Evolutionary conservation across 2,329 filamentous ascomycete genomes (phyloP), one percentile per base, ranked within the genome.

Genomic region (Arthrobotrys megalospora): DNA sequence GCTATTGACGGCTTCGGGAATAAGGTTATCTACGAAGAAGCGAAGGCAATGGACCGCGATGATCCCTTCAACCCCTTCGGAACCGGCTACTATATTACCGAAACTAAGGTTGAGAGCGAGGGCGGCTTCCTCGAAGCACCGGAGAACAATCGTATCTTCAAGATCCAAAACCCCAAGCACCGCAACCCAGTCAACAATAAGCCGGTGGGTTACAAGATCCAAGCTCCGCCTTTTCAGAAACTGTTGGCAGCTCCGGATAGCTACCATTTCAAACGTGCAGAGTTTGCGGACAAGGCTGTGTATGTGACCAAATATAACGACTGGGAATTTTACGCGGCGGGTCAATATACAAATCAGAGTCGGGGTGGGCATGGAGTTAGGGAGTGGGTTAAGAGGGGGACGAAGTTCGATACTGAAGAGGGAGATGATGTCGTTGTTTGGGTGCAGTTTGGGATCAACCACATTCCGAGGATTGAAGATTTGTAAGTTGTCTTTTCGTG

Each of bases 391-490:
- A 83, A 83, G 41, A 83, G 87, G 6, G 83, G 41, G 4, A 68
- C 69, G 7, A 79, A 86, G 34, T 85, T 87, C 53, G 82, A 86
- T 80, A 85, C 87, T 32, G 80, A 87, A 83, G 84, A 90, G 75
- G 84, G 86, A 19, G 87, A 89, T 48, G 86, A 89, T 47, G 88
- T 90, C 0, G 83, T 90, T 38, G 55, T 79, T 3, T 90, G 88
- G 87, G 86, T 89, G 16, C 87, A 88, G 2, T 87, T 87, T 81
- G 85, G 81, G 16, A 87, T 90, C 28, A 91, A 90, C 38, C 90
- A 92, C 80, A 88, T 90, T 28, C 89, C 89, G 0, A 85, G 90
- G 5, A 86, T 89, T 24, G 90, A 91, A 81, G 90, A 91, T 81
- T 91, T 91, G 76, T 79, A 48, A 75, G 68, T 72, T 24, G 16